phyloP scores from a whole-genome alignment of 805 yeast species.

The Spathaspora hagerdaliae region DNA sequence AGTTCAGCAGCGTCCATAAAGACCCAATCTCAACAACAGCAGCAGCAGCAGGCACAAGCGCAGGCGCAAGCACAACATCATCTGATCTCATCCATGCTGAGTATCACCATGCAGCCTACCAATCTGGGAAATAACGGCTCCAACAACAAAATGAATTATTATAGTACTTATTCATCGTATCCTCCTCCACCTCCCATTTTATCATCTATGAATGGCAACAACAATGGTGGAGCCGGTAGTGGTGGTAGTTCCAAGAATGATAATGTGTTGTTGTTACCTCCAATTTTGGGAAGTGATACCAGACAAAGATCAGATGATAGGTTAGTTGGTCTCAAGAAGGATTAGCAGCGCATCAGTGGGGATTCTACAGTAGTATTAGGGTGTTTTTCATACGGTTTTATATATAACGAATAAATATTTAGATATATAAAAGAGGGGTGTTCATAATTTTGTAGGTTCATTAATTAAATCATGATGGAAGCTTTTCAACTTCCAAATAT shows the following conservation, averaged over 20 bases:
- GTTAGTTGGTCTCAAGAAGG: not conserved
- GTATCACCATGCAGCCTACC: not conserved
- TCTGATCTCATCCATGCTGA: not conserved
- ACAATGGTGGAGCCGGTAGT: not conserved
- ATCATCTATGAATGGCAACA: conserved; percentile 1
- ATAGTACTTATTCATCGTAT: conserved; percentile 6
- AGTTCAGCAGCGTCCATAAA: not conserved
- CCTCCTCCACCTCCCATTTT: conserved; percentile 11
- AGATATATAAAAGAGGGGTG: not conserved
- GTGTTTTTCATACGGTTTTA: not conserved
- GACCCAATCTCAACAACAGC: not conserved
- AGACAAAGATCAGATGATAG: not conserved
- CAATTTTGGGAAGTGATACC: conserved; percentile 7
- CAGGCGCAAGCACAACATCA: not conserved
- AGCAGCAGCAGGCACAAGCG: not conserved
- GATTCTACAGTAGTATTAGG: too few relatives aligned
- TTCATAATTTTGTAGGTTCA: conserved; percentile 17
- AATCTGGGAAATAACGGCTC: too few relatives aligned
- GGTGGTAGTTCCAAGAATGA: not conserved
- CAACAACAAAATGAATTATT: not conserved
- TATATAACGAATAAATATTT: not conserved
- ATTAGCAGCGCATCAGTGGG: not conserved
- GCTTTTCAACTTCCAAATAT: conserved; percentile 20
- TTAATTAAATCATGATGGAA: conserved; percentile 18
- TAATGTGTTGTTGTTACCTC: conserved; percentile 11